Conservation (phyloP, 2,329 filamentous ascomycete genomes). For the Colletotrichum truncatum region DNA sequence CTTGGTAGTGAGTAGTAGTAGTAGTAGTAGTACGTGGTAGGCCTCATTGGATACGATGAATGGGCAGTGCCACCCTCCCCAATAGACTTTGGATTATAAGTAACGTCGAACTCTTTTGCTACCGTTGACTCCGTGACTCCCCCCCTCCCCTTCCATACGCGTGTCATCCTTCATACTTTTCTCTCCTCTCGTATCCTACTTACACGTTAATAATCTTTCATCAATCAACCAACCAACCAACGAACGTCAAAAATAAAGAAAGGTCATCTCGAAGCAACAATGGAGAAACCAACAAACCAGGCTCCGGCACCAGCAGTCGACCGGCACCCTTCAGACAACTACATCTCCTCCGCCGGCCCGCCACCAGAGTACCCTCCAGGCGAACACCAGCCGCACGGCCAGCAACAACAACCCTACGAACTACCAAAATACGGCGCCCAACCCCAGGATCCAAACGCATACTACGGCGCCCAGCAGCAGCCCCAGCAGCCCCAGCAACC, state of each 20-base stretch:
- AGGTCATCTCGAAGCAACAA: neutral
- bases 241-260: neutral
- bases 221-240: neutral
- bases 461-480: conserved; percentile 3
- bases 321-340: neutral
- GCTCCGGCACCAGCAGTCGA: neutral
- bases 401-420: conserved; percentile 3
- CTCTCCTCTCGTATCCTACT: too few relatives aligned
- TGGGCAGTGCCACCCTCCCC: conserved; percentile 10
- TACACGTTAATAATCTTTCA: neutral
- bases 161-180: neutral
- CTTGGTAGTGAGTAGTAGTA: too few relatives aligned
- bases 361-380: neutral
- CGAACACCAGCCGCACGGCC: neutral
- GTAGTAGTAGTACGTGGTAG: too few relatives aligned
- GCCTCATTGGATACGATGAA: neutral
- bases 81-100: conserved; percentile 15
- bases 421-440: conserved; percentile 25
- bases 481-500: neutral
- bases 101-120: conserved; percentile 9
- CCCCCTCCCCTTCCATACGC: neutral
- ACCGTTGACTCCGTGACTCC: neutral
- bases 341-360: neutral
- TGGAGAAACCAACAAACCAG: conserved; percentile 13
- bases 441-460: neutral